phyloP scores from a whole-genome alignment of 371 early-diverging fungal species.

The Circinella umbellata region DNA sequence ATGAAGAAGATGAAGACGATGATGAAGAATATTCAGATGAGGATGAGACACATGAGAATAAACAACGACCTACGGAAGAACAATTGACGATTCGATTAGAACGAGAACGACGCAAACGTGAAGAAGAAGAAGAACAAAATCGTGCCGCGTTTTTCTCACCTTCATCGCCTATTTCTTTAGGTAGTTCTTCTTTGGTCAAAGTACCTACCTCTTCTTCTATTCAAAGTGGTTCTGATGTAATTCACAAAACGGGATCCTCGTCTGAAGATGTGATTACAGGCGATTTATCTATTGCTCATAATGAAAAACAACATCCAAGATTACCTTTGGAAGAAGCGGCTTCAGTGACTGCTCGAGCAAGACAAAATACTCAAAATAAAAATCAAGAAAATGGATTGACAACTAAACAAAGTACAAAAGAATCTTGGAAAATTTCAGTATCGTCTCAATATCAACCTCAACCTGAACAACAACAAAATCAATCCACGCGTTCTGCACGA shows the following conservation, averaged over 20 bases:
- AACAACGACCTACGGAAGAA: slow-evolving; percentile 20
- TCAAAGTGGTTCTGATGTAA: background rate
- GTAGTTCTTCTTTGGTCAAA: background rate
- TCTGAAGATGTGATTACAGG: background rate
- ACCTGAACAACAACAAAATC: background rate
- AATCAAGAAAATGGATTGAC: background rate
- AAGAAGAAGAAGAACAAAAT: slow-evolving; percentile 38
- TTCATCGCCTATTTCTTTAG: background rate
- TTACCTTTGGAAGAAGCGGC: slow-evolving; percentile 1
- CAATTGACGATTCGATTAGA: slow-evolving; percentile 27
- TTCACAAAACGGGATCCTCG: background rate
- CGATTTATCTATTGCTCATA: background rate
- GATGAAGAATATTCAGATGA: slow-evolving; percentile 8
- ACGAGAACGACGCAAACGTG: slow-evolving; percentile 28
- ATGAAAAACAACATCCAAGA: no score
- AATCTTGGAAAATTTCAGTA: background rate
- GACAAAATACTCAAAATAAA: background rate
- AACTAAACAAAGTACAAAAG: background rate
- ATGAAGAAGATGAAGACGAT: slow-evolving; percentile 18
- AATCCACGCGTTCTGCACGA: background rate
- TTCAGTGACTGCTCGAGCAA: background rate
- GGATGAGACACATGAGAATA: slow-evolving; percentile 19
- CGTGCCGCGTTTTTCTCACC: slow-evolving; percentile 37
- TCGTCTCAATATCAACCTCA: background rate
- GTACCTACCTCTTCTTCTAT: background rate